Conservation (phyloP, 371 early-diverging fungal species). For the Entomophthora muscae region DNA sequence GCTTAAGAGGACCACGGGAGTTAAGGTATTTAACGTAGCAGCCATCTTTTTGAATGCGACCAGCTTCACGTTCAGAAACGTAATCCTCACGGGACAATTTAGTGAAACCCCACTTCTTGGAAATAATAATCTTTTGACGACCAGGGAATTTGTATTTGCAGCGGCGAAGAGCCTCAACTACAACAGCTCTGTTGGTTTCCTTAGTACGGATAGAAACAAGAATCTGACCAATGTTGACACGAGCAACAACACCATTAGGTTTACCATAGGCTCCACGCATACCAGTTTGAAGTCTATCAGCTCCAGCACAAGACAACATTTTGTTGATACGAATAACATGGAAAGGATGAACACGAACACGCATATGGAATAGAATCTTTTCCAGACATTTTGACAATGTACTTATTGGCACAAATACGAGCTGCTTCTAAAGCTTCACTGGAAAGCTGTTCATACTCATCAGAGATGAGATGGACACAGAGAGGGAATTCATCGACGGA, state of each 20-base stretch:
- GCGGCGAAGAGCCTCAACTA: constrained; percentile 97
- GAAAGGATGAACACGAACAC: constrained; percentile 98
- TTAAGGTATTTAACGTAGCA: constrained; percentile 93
- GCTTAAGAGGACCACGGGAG: constrained; percentile 69
- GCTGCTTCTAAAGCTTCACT: constrained; percentile 99
- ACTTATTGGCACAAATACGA: constrained; percentile 99
- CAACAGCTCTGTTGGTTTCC: constrained; percentile 86
- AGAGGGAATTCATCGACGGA: constrained; percentile 96
- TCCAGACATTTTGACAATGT: constrained; percentile 95
- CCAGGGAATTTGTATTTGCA: constrained; percentile 99
- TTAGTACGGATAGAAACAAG: constrained; percentile 97
- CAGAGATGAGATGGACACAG: constrained; percentile 93
- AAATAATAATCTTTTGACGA: constrained; percentile 96
- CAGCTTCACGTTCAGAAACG: constrained; percentile 57
- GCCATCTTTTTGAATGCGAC: constrained; percentile 84
- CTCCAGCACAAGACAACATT: constrained; percentile 99
- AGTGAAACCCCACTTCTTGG: constrained; percentile 99
- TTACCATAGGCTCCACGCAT: constrained; percentile 99
- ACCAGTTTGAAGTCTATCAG: constrained; percentile 99
- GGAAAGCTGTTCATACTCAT: constrained; percentile 98
- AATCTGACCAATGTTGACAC: constrained; percentile 98
- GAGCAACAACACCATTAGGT: constrained; percentile 97
- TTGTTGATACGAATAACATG: constrained; percentile 99
- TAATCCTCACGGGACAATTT: constrained; percentile 89
- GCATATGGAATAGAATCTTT: constrained; percentile 99